These are phyloP conservation scores for Ceratocystis colombiana DNA, from an alignment of 2,329 filamentous ascomycete species.

Conservation along the genomic window DNA sequence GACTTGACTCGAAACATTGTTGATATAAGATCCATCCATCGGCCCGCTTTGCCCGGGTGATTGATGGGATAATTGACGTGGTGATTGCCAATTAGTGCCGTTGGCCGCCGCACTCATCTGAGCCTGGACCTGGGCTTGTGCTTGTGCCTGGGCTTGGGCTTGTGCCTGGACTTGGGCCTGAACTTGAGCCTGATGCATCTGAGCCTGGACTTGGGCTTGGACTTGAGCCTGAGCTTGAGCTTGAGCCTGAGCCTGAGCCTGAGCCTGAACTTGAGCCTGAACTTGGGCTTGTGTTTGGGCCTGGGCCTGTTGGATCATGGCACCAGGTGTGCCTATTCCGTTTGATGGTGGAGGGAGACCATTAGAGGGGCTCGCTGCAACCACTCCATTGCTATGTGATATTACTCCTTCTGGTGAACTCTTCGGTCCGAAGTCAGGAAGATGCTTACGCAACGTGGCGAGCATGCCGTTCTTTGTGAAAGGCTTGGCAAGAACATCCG, in stretches of 20 bases:
- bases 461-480: conserved; percentile 85
- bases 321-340: conserved; percentile 5
- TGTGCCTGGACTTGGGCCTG: conserved; percentile 14
- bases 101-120: conserved; percentile 18
- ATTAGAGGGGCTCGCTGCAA: conserved; percentile 6
- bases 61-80: conserved; percentile 17
- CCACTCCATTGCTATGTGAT: conserved; percentile 6
- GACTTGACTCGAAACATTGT: conserved; percentile 7
- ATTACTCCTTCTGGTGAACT: conserved; percentile 15
- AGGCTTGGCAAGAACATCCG: conserved; percentile 91
- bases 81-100: conserved; percentile 17
- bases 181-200: background rate
- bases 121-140: conserved; percentile 14
- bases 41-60: conserved; percentile 6
- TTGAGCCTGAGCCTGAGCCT: conserved; percentile 1
- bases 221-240: conserved; percentile 11
- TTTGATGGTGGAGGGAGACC: conserved; percentile 13
- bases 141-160: conserved; percentile 10
- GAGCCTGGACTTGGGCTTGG: conserved; percentile 9
- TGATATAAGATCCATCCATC: conserved; percentile 16
- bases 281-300: conserved; percentile 1
- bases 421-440: conserved; percentile 52
- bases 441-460: conserved; percentile 77
- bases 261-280: conserved; percentile 9
- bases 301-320: conserved; percentile 17